Percentiles rank a stretch among this genome's conserved stretches.
Evolutionary conservation across 208 protist genomes (phyloP).

Genomic region (Eutreptiella sp.): DNA sequence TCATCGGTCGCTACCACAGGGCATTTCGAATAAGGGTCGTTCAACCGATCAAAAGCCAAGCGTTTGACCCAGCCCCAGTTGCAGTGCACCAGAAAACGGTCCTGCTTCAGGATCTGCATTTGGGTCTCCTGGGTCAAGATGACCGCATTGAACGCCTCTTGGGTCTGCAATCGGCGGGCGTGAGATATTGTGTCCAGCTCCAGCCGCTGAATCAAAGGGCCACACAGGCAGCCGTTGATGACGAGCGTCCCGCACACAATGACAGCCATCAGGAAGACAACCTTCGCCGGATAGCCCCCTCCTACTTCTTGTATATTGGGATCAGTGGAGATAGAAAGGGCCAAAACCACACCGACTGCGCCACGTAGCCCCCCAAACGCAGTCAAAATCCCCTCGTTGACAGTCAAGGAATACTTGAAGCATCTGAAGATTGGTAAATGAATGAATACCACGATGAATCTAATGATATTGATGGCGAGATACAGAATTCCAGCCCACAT

Average conservation of each 20-base stretch:
- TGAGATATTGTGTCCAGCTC: slow-evolving; percentile 7
- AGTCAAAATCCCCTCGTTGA: slow-evolving; percentile 49
- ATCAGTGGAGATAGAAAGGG: slow-evolving; percentile 45
- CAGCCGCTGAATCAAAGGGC: neutral
- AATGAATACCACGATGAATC: slow-evolving; percentile 55
- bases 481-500: slow-evolving; percentile 55
- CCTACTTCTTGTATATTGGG: too few species aligned
- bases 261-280: slow-evolving; percentile 15
- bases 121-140: too few species aligned
- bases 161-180: too few species aligned
- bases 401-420: slow-evolving; percentile 44
- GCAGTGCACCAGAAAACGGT: too few species aligned
- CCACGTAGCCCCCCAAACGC: slow-evolving; percentile 65
- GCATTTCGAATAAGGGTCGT: too few species aligned
- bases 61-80: too few species aligned
- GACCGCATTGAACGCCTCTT: too few species aligned
- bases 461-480: slow-evolving; percentile 50
- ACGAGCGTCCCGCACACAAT: slow-evolving; percentile 13
- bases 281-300: too few species aligned
- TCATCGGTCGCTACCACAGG: too few species aligned
- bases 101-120: too few species aligned
- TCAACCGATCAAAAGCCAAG: too few species aligned
- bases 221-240: slow-evolving; percentile 8
- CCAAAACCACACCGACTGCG: slow-evolving; percentile 63
- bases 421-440: slow-evolving; percentile 60